Conservation (phyloP, 768 basidiomycete species). For the Suillus cothurnatus region DNA sequence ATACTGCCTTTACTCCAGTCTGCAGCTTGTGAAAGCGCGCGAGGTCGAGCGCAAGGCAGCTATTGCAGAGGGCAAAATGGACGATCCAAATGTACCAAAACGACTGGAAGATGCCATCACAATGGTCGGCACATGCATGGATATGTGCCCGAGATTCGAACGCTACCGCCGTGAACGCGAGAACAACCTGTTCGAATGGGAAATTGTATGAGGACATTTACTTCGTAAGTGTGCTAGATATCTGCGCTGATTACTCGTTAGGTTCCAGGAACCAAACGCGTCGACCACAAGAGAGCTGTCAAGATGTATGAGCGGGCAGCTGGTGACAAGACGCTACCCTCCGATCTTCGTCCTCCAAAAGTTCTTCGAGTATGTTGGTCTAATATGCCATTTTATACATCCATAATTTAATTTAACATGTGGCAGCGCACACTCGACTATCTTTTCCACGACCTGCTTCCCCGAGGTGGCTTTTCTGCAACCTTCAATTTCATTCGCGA, state of each 20-base stretch:
- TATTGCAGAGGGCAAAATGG: constrained; percentile 85
- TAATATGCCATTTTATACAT: constrained; percentile 4
- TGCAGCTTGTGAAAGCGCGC: constrained; percentile 70
- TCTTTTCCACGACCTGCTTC: constrained; percentile 82
- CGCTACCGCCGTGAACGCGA: constrained; percentile 88
- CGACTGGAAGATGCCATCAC: constrained; percentile 88
- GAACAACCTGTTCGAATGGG: constrained; percentile 85
- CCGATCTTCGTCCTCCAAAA: constrained; percentile 85
- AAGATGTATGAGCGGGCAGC: constrained; percentile 95
- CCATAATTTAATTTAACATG: background rate
- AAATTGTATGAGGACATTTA: constrained; percentile 58
- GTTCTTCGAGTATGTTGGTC: constrained; percentile 66
- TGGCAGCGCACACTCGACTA: constrained; percentile 85
- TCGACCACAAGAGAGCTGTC: constrained; percentile 86
- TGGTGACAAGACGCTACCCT: constrained; percentile 89
- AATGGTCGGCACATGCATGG: constrained; percentile 89
- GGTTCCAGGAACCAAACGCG: constrained; percentile 82
- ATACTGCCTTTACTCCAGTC: constrained; percentile 22
- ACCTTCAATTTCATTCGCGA: constrained; percentile 89
- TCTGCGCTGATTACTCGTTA: constrained; percentile 43
- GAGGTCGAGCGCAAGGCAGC: constrained; percentile 71
- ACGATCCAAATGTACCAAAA: constrained; percentile 79
- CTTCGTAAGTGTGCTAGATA: constrained; percentile 9
- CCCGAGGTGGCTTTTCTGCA: constrained; percentile 64
- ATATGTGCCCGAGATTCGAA: constrained; percentile 96